A percentile compares a stretch with the other conserved stretches of the same genome.
Evolutionary conservation across 2,329 filamentous ascomycete genomes (phyloP).

Genomic region (Fusarium chuoi): DNA sequence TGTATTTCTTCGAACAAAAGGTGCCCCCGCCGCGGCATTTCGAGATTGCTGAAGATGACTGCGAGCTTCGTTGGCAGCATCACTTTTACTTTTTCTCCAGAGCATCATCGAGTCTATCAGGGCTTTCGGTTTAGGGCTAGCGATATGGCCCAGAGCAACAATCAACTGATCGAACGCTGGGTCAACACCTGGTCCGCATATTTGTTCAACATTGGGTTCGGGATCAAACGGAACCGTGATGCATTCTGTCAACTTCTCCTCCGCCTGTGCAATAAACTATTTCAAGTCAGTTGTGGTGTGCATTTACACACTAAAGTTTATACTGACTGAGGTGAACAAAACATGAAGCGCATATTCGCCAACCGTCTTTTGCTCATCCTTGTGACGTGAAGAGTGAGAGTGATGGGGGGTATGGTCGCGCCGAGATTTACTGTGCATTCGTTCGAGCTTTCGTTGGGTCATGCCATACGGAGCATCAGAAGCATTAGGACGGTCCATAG

Average conservation of each 20-base stretch:
- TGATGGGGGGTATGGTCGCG: slow-evolving; percentile 79
- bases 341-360: slow-evolving; percentile 98
- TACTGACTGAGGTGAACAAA: slow-evolving; percentile 85
- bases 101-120: slow-evolving; percentile 98
- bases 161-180: slow-evolving; percentile 94
- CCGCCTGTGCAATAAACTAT: slow-evolving; percentile 93
- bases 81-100: slow-evolving; percentile 96
- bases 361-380: slow-evolving; percentile 88
- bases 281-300: slow-evolving; percentile 25
- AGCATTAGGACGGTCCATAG: slow-evolving; percentile 58
- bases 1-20: slow-evolving; percentile 76
- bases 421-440: slow-evolving; percentile 73
- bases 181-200: slow-evolving; percentile 92
- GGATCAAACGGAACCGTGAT: slow-evolving; percentile 82
- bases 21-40: slow-evolving; percentile 55
- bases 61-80: slow-evolving; percentile 79
- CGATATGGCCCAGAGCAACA: slow-evolving; percentile 91
- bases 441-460: slow-evolving; percentile 65
- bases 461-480: slow-evolving; percentile 57
- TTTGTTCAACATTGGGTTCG: slow-evolving; percentile 85
- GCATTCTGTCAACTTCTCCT: slow-evolving; percentile 92
- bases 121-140: slow-evolving; percentile 91
- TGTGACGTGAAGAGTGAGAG: slow-evolving; percentile 78
- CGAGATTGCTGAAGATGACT: slow-evolving; percentile 65
- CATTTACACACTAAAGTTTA: background rate